Conservation (phyloP, 2,329 filamentous ascomycete species). For the Tolypocladium tundrense region DNA sequence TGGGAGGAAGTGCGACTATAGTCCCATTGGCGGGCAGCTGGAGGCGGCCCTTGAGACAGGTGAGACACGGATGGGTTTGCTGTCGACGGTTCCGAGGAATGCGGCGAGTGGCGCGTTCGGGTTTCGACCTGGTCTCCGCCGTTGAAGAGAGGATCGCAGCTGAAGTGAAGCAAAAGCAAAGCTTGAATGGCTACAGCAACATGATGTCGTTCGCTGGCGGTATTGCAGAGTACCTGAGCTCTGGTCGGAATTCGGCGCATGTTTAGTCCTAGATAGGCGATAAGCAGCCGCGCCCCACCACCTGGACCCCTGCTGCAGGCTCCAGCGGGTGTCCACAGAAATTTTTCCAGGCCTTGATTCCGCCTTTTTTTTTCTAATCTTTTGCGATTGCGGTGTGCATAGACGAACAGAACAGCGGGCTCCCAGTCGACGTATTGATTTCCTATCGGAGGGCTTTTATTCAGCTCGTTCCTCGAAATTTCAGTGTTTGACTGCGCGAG, state of each 20-base stretch:
- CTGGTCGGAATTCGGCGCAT: constrained; percentile 7
- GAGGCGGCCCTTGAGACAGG: neutral
- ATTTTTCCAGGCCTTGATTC: constrained; percentile 1
- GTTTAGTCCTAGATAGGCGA: constrained; percentile 8
- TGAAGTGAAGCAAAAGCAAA: neutral
- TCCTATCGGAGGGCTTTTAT: neutral
- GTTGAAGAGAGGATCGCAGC: neutral
- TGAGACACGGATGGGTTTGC: neutral
- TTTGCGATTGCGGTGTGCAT: neutral
- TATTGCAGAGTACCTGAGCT: neutral
- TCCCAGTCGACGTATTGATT: neutral
- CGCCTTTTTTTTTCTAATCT: neutral
- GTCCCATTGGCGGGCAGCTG: neutral
- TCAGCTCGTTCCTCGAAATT: neutral
- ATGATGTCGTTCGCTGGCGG: neutral
- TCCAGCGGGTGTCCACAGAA: constrained; percentile 2
- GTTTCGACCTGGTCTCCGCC: neutral
- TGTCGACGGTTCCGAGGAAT: neutral
- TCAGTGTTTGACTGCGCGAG: neutral
- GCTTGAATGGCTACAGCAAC: neutral
- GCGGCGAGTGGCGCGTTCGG: neutral
- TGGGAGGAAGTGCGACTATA: neutral
- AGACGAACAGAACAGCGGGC: neutral
- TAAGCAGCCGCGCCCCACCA: constrained; percentile 7
- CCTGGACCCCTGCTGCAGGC: neutral